Evolutionary conservation across 331 rosid species (phyloP).

Genomic region (Phaseolus coccineus): DNA sequence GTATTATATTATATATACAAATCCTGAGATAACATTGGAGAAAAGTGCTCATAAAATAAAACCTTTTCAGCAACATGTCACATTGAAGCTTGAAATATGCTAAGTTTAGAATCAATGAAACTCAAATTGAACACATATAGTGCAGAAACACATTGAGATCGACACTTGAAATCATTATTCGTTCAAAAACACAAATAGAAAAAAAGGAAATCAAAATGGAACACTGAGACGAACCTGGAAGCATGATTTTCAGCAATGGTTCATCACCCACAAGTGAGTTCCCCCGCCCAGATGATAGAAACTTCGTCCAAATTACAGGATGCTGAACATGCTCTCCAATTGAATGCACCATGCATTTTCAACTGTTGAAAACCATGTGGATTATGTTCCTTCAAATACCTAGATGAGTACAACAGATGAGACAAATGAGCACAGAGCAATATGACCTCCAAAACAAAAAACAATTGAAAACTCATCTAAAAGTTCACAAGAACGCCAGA

Average conservation of each 20-base stretch:
- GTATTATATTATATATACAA: neutral
- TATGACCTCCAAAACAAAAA: neutral
- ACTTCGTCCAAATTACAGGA: neutral
- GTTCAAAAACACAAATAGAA: neutral
- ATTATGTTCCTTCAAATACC: constrained; percentile 80
- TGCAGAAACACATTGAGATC: neutral
- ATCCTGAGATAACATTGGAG: neutral
- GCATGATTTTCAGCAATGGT: neutral
- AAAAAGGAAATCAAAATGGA: neutral
- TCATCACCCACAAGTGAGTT: neutral
- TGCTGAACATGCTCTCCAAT: neutral
- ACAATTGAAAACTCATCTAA: neutral
- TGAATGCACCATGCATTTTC: neutral
- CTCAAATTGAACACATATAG: neutral
- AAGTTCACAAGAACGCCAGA: neutral
- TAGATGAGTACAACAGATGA: constrained; percentile 6
- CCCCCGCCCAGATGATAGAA: neutral
- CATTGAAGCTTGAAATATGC: neutral
- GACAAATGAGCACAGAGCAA: neutral
- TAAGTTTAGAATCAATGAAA: neutral
- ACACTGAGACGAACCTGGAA: neutral
- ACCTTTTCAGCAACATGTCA: neutral
- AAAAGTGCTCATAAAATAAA: neutral
- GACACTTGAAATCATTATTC: neutral
- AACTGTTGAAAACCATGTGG: constrained; percentile 73